Base-by-base conservation (phyloP, 371 early-diverging fungal genomes). In the Apophysomyces ossiformis region DNA sequence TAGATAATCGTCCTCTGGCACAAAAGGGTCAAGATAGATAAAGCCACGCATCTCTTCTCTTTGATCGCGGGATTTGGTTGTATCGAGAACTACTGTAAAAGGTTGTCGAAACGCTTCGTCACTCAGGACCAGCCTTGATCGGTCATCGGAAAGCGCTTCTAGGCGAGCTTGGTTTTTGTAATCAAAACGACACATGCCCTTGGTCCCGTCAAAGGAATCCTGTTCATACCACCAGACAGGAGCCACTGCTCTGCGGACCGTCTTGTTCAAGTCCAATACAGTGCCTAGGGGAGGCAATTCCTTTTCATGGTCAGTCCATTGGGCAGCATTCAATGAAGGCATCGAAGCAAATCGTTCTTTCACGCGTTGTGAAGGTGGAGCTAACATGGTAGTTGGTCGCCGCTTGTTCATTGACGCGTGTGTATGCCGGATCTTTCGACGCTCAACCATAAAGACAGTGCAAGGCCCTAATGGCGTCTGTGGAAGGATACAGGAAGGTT, bases 141-240 rank as follows among this genome's bases (percentile, higher is more conserved):
- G 75, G 35, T 71, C 81, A n/a, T 81, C 81, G 7, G 76, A 77
- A 41, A 81, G 66, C 5, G 81, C 81, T 61, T 81, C 81, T 1
- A 81, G 47, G n/a, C 81, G 64, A 0, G 73, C 76, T 63, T 81
- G 81, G 37, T 81, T 81, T 65, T 70, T 77, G 56, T 75, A 65
- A 56, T 81, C 81, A 58, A 81, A 81, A 35, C 78, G 57, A 57
- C 72, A 75, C 81, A 81, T 81, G 26, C 78, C 78, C 60, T 81
- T 81, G 16, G 69, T 47, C 15, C 81, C 81, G 62, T 77, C 74
- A 9, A 44, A n/a, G 9, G 60, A 63, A n/a, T 81, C 81, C 58
- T 81, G 76, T 57, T 81, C 81, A 67, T 64, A 81, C 81, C 81
- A 81, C 81, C 81, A 81, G 2, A 69, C 71, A 56, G 81, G 81